A percentile compares a stretch with the other conserved stretches of the same genome.
Conservation (phyloP, 73 alveolate species). For the Symbiodinium natans region DNA sequence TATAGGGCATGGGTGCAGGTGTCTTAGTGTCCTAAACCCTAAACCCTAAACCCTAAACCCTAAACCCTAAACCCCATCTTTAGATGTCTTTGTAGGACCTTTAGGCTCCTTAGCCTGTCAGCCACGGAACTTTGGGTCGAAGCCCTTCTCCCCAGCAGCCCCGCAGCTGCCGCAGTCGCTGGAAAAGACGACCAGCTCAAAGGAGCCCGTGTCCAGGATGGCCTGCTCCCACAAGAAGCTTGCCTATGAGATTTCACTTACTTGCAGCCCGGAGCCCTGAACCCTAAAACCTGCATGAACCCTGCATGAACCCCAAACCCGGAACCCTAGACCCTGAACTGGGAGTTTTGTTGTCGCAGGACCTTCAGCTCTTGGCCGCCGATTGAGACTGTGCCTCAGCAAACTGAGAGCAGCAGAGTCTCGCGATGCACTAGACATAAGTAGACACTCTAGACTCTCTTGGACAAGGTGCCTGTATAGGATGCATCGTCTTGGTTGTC, state of each 20-base stretch:
- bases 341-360: background rate
- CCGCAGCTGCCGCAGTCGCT: background rate
- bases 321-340: no score
- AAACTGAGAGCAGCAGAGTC: no score
- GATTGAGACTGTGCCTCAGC: background rate
- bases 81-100: no score
- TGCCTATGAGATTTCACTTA: no score
- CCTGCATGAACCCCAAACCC: background rate
- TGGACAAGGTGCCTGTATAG: background rate
- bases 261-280: background rate
- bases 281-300: background rate
- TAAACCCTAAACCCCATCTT: no score
- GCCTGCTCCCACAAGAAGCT: no score
- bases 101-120: no score
- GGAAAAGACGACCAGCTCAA: slow-evolving; percentile 15
- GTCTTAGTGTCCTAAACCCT: no score
- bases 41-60: no score
- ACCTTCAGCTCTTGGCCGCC: background rate
- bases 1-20: no score
- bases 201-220: slow-evolving; percentile 34
- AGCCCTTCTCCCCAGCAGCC: background rate
- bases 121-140: background rate
- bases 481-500: background rate
- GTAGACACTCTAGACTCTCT: no score
- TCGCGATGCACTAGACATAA: no score